Evolutionary conservation across 2,329 filamentous ascomycete species (phyloP).

Genomic region (Rugonectria rugulosa): DNA sequence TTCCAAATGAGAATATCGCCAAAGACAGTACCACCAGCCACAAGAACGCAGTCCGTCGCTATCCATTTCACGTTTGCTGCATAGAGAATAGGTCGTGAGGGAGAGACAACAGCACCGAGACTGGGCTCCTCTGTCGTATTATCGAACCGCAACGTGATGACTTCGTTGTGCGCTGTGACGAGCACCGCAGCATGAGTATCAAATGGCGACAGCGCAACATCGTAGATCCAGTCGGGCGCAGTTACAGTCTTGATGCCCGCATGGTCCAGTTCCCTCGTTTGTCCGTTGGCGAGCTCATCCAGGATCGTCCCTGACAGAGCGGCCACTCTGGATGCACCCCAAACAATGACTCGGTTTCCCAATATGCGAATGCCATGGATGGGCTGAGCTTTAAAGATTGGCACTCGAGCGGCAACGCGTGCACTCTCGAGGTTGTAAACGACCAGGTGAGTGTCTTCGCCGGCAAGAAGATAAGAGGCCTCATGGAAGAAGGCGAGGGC

Average conservation of each 20-base stretch:
- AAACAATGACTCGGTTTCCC: constrained; percentile 61
- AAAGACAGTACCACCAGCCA: constrained; percentile 92
- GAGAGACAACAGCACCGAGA: constrained; percentile 63
- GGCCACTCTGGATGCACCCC: constrained; percentile 73
- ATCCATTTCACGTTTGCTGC: constrained; percentile 78
- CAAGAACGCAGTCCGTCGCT: constrained; percentile 65
- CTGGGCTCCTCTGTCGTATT: constrained; percentile 41
- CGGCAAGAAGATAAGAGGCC: constrained; percentile 59
- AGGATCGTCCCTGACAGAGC: constrained; percentile 41
- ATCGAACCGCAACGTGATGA: constrained; percentile 61
- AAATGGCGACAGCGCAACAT: constrained; percentile 63
- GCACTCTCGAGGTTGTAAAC: constrained; percentile 55
- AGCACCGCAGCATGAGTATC: constrained; percentile 60
- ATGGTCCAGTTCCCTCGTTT: constrained; percentile 12
- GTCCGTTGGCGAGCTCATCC: constrained; percentile 28
- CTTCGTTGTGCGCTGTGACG: constrained; percentile 87
- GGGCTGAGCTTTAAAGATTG: constrained; percentile 71
- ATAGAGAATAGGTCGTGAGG: constrained; percentile 86
- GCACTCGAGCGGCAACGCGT: constrained; percentile 50
- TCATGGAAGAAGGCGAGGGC: constrained; percentile 61
- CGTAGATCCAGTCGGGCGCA: constrained; percentile 80
- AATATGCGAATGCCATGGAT: constrained; percentile 75
- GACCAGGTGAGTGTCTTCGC: constrained; percentile 66
- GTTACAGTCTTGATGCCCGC: constrained; percentile 47
- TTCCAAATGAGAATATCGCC: constrained; percentile 94